phyloP scores from a whole-genome alignment of 352 stramenopile species.

The Elongisporangium prolatum region DNA sequence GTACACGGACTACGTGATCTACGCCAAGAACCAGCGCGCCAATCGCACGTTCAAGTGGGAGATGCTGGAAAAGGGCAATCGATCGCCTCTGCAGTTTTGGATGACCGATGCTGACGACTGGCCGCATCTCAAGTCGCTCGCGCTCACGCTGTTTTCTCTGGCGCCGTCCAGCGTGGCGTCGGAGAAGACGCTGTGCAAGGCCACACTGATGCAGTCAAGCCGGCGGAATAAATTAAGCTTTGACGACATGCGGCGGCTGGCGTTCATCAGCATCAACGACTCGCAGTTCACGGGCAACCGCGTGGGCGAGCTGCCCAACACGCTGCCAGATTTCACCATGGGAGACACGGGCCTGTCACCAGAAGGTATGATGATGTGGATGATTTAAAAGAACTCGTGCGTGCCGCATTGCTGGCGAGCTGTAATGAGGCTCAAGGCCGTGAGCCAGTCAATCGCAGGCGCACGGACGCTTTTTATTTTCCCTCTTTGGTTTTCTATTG shows the following conservation, averaged over 20 bases:
- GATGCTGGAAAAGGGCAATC: slow-evolving; percentile 78
- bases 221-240: slow-evolving; percentile 70
- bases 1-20: slow-evolving; percentile 78
- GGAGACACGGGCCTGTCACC: slow-evolving; percentile 59
- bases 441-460: no score
- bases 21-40: slow-evolving; percentile 75
- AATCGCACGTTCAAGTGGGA: slow-evolving; percentile 84
- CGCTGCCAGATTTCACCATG: slow-evolving; percentile 67
- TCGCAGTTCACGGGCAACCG: slow-evolving; percentile 56
- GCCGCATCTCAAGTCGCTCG: slow-evolving; percentile 70
- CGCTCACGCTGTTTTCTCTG: slow-evolving; percentile 74
- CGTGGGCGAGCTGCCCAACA: slow-evolving; percentile 45
- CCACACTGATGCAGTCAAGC: slow-evolving; percentile 53
- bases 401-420: no score
- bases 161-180: slow-evolving; percentile 65
- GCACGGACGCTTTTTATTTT: no score
- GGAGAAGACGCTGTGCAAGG: slow-evolving; percentile 70
- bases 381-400: slow-evolving; percentile 41
- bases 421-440: no score
- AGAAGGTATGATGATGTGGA: slow-evolving; percentile 87
- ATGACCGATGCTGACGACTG: slow-evolving; percentile 71
- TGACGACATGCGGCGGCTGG: slow-evolving; percentile 66
- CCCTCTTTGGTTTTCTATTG: no score
- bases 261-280: slow-evolving; percentile 84
- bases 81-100: slow-evolving; percentile 78